Evolutionary conservation across 306 rosid genomes (phyloP).

Genomic region (Fragaria iinumae): DNA sequence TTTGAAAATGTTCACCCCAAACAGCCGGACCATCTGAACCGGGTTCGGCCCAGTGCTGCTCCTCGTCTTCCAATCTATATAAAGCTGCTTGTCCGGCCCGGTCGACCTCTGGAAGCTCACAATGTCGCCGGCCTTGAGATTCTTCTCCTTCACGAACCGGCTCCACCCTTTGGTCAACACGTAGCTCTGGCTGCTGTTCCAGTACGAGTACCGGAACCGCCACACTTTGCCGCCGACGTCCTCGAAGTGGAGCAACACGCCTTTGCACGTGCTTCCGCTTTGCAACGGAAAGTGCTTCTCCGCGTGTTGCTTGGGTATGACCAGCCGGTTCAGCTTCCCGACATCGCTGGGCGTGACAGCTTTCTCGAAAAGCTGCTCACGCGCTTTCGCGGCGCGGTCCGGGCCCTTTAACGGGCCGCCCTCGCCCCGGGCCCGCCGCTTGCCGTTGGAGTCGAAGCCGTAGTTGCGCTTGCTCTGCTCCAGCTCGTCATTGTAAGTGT

Average conservation of each 20-base stretch:
- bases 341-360: slow-evolving; percentile 95
- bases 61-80: slow-evolving; percentile 66
- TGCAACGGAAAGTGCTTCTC: slow-evolving; percentile 90
- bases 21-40: slow-evolving; percentile 72
- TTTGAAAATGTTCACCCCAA: slow-evolving; percentile 89
- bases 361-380: slow-evolving; percentile 81
- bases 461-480: slow-evolving; percentile 69
- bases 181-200: slow-evolving; percentile 98
- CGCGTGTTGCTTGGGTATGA: slow-evolving; percentile 95
- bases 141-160: slow-evolving; percentile 95
- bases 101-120: slow-evolving; percentile 70
- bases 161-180: slow-evolving; percentile 96
- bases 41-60: slow-evolving; percentile 2
- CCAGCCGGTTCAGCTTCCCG: slow-evolving; percentile 81
- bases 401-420: not conserved
- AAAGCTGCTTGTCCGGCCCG: slow-evolving; percentile 70
- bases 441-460: not conserved
- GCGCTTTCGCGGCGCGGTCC: slow-evolving; percentile 37
- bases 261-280: slow-evolving; percentile 45
- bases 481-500: slow-evolving; percentile 84
- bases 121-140: slow-evolving; percentile 81
- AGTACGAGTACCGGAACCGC: slow-evolving; percentile 92
- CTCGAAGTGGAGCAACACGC: slow-evolving; percentile 69
- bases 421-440: not conserved
- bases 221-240: slow-evolving; percentile 93